These are phyloP conservation scores for Trametes pubescens DNA, from an alignment of 1,284 basidiomycete genomes.

Conservation along the genomic window DNA sequence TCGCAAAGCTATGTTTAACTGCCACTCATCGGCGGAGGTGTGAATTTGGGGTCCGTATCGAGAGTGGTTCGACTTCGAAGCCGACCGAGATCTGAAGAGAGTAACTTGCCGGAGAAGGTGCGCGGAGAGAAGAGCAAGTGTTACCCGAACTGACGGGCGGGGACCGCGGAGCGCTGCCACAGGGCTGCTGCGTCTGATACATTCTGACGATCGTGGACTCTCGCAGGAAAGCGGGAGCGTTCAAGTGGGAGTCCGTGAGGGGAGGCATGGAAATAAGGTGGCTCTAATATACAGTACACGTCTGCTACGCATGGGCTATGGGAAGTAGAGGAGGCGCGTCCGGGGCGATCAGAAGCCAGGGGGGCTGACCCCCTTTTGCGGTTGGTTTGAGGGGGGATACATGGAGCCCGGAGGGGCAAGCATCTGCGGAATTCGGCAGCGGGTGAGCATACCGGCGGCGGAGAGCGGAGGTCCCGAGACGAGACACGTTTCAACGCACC, in stretches of 20 bases:
- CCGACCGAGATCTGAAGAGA: conserved; percentile 7
- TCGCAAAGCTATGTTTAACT: conserved; percentile 24
- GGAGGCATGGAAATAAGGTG: conserved; percentile 34
- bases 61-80: conserved; percentile 31
- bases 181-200: conserved; percentile 19
- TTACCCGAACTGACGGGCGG: conserved; percentile 14
- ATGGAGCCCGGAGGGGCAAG: conserved; percentile 60
- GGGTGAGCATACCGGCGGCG: conserved; percentile 25
- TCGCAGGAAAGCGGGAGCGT: conserved; percentile 22
- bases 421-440: conserved; percentile 58
- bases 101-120: conserved; percentile 26
- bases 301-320: conserved; percentile 25
- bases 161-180: conserved; percentile 13
- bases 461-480: conserved; percentile 10
- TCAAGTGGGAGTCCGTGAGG: conserved; percentile 22
- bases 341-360: conserved; percentile 68
- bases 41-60: conserved; percentile 9
- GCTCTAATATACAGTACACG: conserved; percentile 36
- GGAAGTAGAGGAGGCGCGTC: conserved; percentile 14
- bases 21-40: conserved; percentile 26
- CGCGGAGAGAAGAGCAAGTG: conserved; percentile 13
- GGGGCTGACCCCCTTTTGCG: conserved; percentile 75
- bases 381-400: conserved; percentile 53
- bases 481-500: conserved; percentile 64
- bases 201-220: conserved; percentile 20